Evolutionary conservation across 2,329 filamentous ascomycete species (phyloP).

Genomic region (Aurifilum marmelostoma): DNA sequence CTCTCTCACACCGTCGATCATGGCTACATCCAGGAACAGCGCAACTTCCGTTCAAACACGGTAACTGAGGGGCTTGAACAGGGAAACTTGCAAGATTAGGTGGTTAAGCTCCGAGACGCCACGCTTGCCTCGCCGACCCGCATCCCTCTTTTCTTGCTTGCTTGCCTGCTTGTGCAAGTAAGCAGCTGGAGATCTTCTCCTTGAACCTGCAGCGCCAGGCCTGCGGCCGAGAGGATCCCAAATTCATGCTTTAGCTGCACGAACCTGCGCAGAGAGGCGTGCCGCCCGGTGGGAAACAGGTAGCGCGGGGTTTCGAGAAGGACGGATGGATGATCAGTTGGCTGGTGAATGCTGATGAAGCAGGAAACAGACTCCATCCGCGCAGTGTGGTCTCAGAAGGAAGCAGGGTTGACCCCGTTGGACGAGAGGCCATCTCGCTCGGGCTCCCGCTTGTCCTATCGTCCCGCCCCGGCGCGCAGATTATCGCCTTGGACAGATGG

Average conservation of each 20-base stretch:
- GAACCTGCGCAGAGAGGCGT: conserved; percentile 14
- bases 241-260: conserved; percentile 28
- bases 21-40: not conserved
- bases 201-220: conserved; percentile 20
- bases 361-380: not conserved
- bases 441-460: conserved; percentile 17
- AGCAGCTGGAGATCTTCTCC: conserved; percentile 11
- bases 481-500: conserved; percentile 15
- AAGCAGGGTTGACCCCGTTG: conserved; percentile 20
- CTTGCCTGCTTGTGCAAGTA: not conserved
- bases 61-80: not conserved
- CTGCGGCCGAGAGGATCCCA: conserved; percentile 23
- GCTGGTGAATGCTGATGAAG: not conserved
- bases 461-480: conserved; percentile 19
- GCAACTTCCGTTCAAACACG: not conserved
- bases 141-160: not conserved
- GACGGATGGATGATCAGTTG: not conserved
- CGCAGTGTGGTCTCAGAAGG: conserved; percentile 15
- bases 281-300: not conserved
- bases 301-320: not conserved
- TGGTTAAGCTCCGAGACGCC: not conserved
- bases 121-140: conserved; percentile 1
- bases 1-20: not conserved
- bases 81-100: not conserved
- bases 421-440: conserved; percentile 18